phyloP scores from a whole-genome alignment of 192 early-diverging fungal species.

The Coemansia pectinata region DNA sequence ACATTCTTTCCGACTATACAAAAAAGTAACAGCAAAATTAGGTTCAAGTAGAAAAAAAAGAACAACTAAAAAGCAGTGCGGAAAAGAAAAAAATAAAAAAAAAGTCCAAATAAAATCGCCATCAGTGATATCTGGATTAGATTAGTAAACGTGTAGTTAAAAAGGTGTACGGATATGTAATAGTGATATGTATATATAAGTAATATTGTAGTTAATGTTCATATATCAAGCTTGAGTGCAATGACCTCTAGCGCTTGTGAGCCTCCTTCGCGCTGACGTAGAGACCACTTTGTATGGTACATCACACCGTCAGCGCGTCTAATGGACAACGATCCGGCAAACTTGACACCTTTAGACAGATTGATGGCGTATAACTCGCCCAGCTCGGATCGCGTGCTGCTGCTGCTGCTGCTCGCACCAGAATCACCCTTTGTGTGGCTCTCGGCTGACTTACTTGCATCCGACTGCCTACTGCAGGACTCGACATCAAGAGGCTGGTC shows the following conservation, averaged over 20 bases:
- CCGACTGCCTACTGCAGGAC: neutral
- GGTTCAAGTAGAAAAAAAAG: neutral
- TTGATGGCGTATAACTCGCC: constrained; percentile 3
- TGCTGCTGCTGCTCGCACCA: neutral
- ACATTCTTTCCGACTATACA: constrained; percentile 17
- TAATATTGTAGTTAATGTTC: neutral
- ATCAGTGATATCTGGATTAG: neutral
- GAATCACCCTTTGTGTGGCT: neutral
- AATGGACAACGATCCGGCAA: constrained; percentile 23
- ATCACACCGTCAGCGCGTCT: constrained; percentile 35
- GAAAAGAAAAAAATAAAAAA: constrained; percentile 1
- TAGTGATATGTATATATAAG: neutral
- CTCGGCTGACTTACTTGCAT: neutral
- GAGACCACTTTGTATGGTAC: constrained; percentile 43
- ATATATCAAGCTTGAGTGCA: constrained; percentile 38
- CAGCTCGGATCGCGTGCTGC: neutral
- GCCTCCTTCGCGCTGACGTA: constrained; percentile 10
- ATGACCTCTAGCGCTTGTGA: constrained; percentile 19
- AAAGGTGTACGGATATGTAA: neutral
- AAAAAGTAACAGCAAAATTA: neutral
- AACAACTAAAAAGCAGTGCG: neutral
- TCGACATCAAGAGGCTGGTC: constrained; percentile 16
- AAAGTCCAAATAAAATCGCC: neutral
- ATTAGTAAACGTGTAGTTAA: neutral
- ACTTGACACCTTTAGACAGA: constrained; percentile 14